Conservation (phyloP, 495 filamentous ascomycete species). For the Cryomyces minteri region DNA sequence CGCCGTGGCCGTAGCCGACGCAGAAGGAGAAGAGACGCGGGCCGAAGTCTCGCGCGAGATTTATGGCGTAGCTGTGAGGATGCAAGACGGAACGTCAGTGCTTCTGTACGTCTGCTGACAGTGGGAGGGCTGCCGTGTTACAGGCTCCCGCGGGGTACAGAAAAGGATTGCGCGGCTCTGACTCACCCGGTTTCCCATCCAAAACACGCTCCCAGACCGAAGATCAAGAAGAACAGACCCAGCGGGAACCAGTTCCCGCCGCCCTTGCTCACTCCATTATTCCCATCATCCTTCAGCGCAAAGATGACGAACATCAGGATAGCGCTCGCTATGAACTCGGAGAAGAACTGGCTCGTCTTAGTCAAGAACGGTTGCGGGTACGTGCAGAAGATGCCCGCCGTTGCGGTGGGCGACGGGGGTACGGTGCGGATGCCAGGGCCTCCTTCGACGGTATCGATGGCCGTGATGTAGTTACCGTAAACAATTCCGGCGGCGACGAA, state of each 20-base stretch:
- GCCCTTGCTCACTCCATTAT: constrained; percentile 13
- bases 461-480: constrained; percentile 18
- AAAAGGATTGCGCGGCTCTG: constrained; percentile 6
- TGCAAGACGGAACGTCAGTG: too few relatives aligned
- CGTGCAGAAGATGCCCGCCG: constrained; percentile 47
- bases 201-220: constrained; percentile 50
- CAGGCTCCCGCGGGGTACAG: too few relatives aligned
- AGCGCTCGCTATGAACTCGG: constrained; percentile 40
- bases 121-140: too few relatives aligned
- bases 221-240: constrained; percentile 42
- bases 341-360: constrained; percentile 39
- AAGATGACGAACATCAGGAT: constrained; percentile 52
- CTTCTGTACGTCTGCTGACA: too few relatives aligned
- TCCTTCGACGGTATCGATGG: constrained; percentile 7
- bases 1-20: constrained; percentile 43
- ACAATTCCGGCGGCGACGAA: constrained; percentile 15
- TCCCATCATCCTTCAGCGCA: constrained; percentile 38
- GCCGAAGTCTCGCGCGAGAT: constrained; percentile 48
- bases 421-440: constrained; percentile 30
- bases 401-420: constrained; percentile 33
- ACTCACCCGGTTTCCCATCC: constrained; percentile 41
- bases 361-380: constrained; percentile 44
- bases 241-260: constrained; percentile 7
- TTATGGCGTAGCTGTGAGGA: constrained; percentile 31
- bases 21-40: constrained; percentile 42